A percentile compares a stretch with the other conserved stretches of the same genome.
Evolutionary conservation across 2,329 filamentous ascomycete genomes (phyloP).

Genomic region (Fusarium tjaetaba): DNA sequence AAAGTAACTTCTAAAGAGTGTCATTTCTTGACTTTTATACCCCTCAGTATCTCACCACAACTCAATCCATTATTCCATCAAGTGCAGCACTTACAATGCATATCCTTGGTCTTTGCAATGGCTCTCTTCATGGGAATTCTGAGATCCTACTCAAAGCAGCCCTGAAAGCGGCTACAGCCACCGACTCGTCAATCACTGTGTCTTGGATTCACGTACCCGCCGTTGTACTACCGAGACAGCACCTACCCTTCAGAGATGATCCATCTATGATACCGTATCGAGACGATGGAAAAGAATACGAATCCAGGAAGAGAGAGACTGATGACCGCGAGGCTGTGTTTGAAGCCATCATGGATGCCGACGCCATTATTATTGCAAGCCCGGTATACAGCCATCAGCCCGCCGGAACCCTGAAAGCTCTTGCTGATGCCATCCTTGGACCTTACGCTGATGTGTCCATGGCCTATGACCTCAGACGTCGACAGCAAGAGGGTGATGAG

Average conservation of each 20-base stretch:
- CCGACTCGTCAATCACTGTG: not conserved
- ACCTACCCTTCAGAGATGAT: not conserved
- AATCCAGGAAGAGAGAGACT: fast-evolving
- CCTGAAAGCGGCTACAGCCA: not conserved
- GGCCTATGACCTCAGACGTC: fast-evolving
- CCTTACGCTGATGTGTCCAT: not conserved
- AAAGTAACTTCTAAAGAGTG: too few relatives aligned
- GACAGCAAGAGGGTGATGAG: not conserved
- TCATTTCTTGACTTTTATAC: too few relatives aligned
- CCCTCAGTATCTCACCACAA: too few relatives aligned
- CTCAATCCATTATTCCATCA: fast-evolving
- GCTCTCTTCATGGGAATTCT: not conserved
- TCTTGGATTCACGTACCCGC: not conserved
- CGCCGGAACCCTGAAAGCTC: not conserved
- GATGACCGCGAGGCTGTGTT: not conserved
- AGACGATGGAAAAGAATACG: fast-evolving
- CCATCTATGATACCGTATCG: not conserved
- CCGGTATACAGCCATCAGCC: not conserved
- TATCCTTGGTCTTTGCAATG: not conserved
- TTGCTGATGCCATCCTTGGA: fast-evolving
- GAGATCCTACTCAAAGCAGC: not conserved
- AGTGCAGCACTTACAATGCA: fast-evolving
- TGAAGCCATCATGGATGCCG: not conserved
- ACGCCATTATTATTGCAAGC: fast-evolving
- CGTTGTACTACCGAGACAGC: not conserved